Evolutionary conservation across 129 eudicot species (phyloP), one percentile per base, ranked within the genome.

Genomic region (Tagetes patula): DNA sequence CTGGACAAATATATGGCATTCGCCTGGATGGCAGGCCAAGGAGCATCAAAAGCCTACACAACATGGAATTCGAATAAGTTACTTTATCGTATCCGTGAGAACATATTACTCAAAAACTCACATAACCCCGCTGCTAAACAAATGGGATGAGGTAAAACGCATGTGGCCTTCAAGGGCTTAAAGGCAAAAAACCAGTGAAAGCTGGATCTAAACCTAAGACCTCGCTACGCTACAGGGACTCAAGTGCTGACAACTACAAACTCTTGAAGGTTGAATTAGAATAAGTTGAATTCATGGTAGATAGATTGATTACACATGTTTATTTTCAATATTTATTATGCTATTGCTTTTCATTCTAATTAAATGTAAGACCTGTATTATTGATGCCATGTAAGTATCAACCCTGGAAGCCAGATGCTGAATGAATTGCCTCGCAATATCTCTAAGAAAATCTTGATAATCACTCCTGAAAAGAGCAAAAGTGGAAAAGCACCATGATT

Each of bases 11-110:
- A 90, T 58, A 94, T 83, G 41, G 99, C 97, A 69, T 94, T 94
- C 65, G 97, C 99, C 74, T 94, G 99, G 77, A 94, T 88, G 54
- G 90, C 87, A 12, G 99, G 97, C 99, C 99, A 94, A 75, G 99
- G 97, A 74, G 99, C 96, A 83, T 94, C 99, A 85, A 84, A 90
- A 59, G 96, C 99, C 99, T 94, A 87, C 80, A 81, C 54, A 37
- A 33, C 40, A 14, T 58, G 27, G 40, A 71, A 38, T 4, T 69
- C 43, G 37, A 31, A 67, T 75, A 67, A 41, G 31, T 52, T 52
- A 7, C 14, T 12, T 49, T 49, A 1, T 52, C 2, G 58, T 52
- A 52, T 3, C 31, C 2, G 58, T 49, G 55, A 49, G 27, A 20
- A 20, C 27, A 20, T 20, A 0, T 20, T 20, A 20, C 27, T 20